Evolutionary conservation across 257 asterid genomes (phyloP), one percentile per base, ranked within the genome.

Genomic region (Sherardia arvensis): DNA sequence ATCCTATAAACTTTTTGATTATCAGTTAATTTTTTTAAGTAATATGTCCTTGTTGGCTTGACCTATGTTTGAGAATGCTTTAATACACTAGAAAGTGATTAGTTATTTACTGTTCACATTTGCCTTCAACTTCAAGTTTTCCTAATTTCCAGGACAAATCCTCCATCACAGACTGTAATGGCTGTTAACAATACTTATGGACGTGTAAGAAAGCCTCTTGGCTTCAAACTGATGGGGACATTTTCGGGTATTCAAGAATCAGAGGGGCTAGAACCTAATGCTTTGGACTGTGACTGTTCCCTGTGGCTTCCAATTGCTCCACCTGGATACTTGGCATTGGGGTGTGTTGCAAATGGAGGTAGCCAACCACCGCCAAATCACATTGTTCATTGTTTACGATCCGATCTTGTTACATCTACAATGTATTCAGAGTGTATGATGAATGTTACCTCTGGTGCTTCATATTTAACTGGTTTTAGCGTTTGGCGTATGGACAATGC

Each of bases 271-370:
- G 83, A 82, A 60, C 75, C 51, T 33, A 71, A 49, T 67, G 55
- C 82, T 59, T 64, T 29, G 62, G 88, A 76, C 53, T 65, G 65
- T 64, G 96, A 81, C 64, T 92, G 99, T 79, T 87, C 96, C 70
- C 85, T 92, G 67, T 92, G 99, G 99, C 79, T 82, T 61, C 97
- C 99, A 33, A 64, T 92, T 76, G 88, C 99, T 34, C 99, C 99
- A 72, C 90, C 96, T 36, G 99, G 99, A 67, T 92, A 89, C 81
- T 67, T 83, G 79, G 87, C 97, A 33, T 60, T 90, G 66, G 99
- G 99, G 65, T 89, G 97, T 80, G 96, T 92, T 76, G 95, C 90
- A 27, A 83, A 89, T 69, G 74, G 81, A 67, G 99, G 99, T 73
- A 71, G 73, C 62, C 94, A 84, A 69, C 90, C 93, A 54, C 99